phyloP scores from a whole-genome alignment of 495 filamentous ascomycete genomes.

The Corynascus novoguineensis region DNA sequence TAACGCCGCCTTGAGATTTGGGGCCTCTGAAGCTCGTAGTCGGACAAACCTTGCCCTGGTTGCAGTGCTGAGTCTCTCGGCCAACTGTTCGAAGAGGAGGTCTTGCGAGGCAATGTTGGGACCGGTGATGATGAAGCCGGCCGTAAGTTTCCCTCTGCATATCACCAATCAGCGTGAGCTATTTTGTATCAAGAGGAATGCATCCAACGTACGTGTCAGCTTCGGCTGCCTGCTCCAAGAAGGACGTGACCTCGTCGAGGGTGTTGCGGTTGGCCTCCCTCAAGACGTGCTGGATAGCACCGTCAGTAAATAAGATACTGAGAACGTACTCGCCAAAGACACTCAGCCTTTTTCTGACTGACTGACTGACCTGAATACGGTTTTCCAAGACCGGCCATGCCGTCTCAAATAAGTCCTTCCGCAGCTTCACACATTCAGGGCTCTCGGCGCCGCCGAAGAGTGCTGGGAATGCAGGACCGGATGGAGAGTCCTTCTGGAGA shows the following conservation, averaged over 20 bases:
- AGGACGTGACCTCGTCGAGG: constrained; percentile 57
- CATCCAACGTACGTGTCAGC: constrained; percentile 17
- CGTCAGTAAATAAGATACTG: background rate
- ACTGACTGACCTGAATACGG: constrained; percentile 57
- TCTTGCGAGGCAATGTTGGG: constrained; percentile 79
- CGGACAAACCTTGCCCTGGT: constrained; percentile 56
- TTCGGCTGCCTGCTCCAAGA: constrained; percentile 61
- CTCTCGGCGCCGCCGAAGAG: constrained; percentile 61
- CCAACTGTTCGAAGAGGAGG: constrained; percentile 65
- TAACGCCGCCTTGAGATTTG: constrained; percentile 75
- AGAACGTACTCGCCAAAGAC: background rate
- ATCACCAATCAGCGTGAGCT: constrained; percentile 11
- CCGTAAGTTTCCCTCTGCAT: constrained; percentile 51
- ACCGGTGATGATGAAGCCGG: constrained; percentile 75
- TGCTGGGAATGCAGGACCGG: constrained; percentile 47
- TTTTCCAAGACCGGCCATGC: constrained; percentile 64
- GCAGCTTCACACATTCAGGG: constrained; percentile 43
- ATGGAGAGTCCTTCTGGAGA: background rate
- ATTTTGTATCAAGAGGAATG: background rate
- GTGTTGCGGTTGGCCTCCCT: constrained; percentile 57
- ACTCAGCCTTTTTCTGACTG: background rate
- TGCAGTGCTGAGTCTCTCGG: constrained; percentile 44
- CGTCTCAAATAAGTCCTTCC: constrained; percentile 58
- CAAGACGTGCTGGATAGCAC: constrained; percentile 47
- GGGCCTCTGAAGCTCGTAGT: constrained; percentile 68